A percentile compares a stretch with the other conserved stretches of the same genome.
Conservation (phyloP, 2,329 filamentous ascomycete genomes). For the Fusarium torulosum region DNA sequence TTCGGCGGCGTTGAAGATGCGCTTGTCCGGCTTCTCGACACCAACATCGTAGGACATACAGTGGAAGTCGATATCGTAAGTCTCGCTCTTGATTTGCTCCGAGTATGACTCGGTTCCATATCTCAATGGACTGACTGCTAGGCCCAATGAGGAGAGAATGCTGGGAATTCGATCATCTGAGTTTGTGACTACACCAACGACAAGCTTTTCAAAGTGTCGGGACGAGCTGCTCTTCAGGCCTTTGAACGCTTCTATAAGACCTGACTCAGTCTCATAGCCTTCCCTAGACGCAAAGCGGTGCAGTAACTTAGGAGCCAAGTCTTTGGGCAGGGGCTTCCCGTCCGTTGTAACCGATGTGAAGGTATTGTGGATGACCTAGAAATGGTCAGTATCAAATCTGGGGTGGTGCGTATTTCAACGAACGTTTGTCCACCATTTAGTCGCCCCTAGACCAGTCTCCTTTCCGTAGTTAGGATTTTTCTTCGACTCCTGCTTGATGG, state of each 20-base stretch:
- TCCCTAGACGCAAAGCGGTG: constrained; percentile 35
- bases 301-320: constrained; percentile 28
- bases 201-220: constrained; percentile 17
- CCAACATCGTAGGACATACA: constrained; percentile 73
- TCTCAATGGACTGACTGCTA: constrained; percentile 32
- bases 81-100: accelerated
- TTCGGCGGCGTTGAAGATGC: constrained; percentile 69
- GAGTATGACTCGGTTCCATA: background rate
- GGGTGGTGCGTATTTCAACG: accelerated
- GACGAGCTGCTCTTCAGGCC: background rate
- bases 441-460: constrained; percentile 34
- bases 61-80: constrained; percentile 36
- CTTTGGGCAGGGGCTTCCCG: constrained; percentile 11
- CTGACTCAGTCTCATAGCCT: constrained; percentile 21
- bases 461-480: constrained; percentile 41
- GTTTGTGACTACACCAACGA: constrained; percentile 40
- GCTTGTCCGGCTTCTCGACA: constrained; percentile 67
- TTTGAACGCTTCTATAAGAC: constrained; percentile 17
- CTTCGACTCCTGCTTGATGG: constrained; percentile 32
- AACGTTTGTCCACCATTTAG: constrained; percentile 42
- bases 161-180: constrained; percentile 42
- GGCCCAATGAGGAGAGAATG: constrained; percentile 34
- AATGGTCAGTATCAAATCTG: background rate
- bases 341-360: constrained; percentile 27
- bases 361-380: constrained; percentile 37